Conservation (phyloP, 805 yeast genomes). For the Zygosaccharomyces bailii region DNA sequence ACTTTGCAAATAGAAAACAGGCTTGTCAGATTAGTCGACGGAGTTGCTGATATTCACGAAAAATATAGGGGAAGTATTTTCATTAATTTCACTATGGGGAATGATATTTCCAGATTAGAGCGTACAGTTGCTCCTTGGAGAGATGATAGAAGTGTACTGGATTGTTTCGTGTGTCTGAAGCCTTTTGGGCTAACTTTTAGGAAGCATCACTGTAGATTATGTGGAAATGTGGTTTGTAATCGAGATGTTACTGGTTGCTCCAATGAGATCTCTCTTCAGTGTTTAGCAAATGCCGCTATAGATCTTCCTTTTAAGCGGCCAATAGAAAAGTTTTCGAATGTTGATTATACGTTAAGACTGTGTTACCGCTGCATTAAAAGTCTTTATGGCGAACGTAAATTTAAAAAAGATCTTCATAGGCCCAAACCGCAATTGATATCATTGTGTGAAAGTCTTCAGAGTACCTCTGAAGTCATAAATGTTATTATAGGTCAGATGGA, state of each 20-base stretch:
- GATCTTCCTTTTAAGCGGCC: slow-evolving; percentile 26
- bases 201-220: slow-evolving; percentile 88
- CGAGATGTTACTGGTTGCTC: slow-evolving; percentile 64
- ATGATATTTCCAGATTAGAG: slow-evolving; percentile 42
- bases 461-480: slow-evolving; percentile 39
- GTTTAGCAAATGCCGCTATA: slow-evolving; percentile 24
- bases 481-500: slow-evolving; percentile 45
- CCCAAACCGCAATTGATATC: slow-evolving; percentile 39
- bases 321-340: slow-evolving; percentile 18
- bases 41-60: slow-evolving; percentile 28
- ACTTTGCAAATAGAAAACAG: slow-evolving; percentile 60
- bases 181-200: slow-evolving; percentile 56
- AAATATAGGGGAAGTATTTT: slow-evolving; percentile 27
- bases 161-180: slow-evolving; percentile 63
- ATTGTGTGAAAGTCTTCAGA: slow-evolving; percentile 42
- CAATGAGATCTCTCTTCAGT: slow-evolving; percentile 55
- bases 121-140: slow-evolving; percentile 63
- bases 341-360: slow-evolving; percentile 46
- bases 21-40: slow-evolving; percentile 44
- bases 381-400: slow-evolving; percentile 55
- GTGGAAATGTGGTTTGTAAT: slow-evolving; percentile 83
- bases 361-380: slow-evolving; percentile 67
- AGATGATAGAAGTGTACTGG: slow-evolving; percentile 42
- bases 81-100: slow-evolving; percentile 24
- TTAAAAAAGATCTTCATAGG: slow-evolving; percentile 38